Base-by-base conservation (phyloP, 1,284 basidiomycete species). In the Kwoniella shivajii region DNA sequence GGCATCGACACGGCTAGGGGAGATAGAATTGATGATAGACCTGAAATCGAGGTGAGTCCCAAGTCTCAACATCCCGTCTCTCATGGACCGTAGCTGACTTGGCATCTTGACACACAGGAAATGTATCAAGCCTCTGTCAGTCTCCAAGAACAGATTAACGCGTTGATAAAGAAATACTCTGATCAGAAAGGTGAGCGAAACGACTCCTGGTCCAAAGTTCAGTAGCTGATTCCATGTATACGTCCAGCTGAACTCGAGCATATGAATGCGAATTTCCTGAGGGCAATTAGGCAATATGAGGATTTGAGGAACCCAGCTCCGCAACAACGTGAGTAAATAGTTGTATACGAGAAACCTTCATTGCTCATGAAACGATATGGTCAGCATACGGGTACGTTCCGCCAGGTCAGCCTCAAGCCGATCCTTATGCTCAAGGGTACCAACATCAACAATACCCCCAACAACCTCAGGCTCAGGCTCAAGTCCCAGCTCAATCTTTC, bases 161-260 rank as follows among this genome's bases (percentile, higher is more conserved):
- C 92, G 68, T 80, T 99, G 53, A 97, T 99, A 67, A 92, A 97
- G 74, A 95, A 95, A 80, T 99, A 99, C 77, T 78, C 79, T 41
- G 92, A 90, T 71, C 92, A 95, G 79, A 94, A 95, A 79, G 83
- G 90, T 82, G 85, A 54, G 89, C 87, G 65, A 54, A 70, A 63
- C 41, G 7, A 22, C 13, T 27, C 24, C 30, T 37, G 0, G 7
- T 37, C 27, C 14, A 39, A 16, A 20, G 16, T 18, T 27, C 6
- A n/a, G 30, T 34, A 44, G 51, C 56, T 66, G 54, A 59, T 30
- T 4, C 6, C 22, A n/a, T n/a, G n/a, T n/a, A 24, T 24, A 4
- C 3, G 18, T 31, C 27, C 31, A 75, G 78, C 78, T 41, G 78
- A 79, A 58, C 66, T 79, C 20, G 77, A 79, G 53, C 76, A 78